Evolutionary conservation across 2,329 filamentous ascomycete species (phyloP).

Genomic region (Aphanoascus verrucosus): DNA sequence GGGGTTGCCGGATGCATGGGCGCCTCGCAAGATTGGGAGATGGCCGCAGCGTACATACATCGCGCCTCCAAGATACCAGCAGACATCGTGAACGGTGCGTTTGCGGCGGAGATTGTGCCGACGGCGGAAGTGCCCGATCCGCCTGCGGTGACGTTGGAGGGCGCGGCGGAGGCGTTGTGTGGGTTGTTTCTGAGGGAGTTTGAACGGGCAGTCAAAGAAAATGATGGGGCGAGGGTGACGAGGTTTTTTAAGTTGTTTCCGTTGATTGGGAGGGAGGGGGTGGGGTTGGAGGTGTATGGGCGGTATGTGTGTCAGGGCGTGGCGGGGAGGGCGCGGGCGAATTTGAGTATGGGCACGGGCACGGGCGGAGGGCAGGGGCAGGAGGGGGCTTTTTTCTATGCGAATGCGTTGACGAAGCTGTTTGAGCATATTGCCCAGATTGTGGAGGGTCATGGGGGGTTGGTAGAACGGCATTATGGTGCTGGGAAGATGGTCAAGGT

Average conservation of each 20-base stretch:
- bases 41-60: conserved; percentile 78
- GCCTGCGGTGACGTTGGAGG: conserved; percentile 74
- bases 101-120: conserved; percentile 85
- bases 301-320: conserved; percentile 94
- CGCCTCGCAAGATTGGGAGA: conserved; percentile 96
- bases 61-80: conserved; percentile 71
- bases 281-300: conserved; percentile 88
- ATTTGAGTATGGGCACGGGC: conserved; percentile 58
- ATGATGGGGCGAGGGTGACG: conserved; percentile 81
- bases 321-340: conserved; percentile 67
- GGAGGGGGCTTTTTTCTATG: conserved; percentile 91
- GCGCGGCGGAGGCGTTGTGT: conserved; percentile 80
- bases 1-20: conserved; percentile 95
- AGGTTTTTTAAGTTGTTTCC: conserved; percentile 98
- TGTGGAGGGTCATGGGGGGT: conserved; percentile 76
- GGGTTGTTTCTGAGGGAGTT: conserved; percentile 88
- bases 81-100: conserved; percentile 68
- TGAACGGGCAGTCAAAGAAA: conserved; percentile 75
- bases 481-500: conserved; percentile 87
- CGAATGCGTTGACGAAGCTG: conserved; percentile 74
- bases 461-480: conserved; percentile 93
- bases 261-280: conserved; percentile 76
- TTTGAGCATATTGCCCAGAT: conserved; percentile 98
- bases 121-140: conserved; percentile 91
- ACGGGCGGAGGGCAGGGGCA: conserved; percentile 56